Conservation (phyloP, 73 alveolate species). For the Durusdinium trenchii region DNA sequence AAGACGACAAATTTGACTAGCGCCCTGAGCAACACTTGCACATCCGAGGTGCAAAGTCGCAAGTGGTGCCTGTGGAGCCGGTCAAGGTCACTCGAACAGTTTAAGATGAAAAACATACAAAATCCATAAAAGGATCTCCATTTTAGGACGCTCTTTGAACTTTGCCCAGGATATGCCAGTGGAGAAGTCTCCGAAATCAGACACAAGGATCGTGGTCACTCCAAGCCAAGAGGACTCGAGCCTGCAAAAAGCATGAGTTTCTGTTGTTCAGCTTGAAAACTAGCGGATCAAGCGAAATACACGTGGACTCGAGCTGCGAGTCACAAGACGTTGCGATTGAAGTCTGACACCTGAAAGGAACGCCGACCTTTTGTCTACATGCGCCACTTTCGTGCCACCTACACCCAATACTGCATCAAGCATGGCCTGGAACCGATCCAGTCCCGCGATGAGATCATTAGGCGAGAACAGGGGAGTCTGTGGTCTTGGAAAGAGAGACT, state of each 20-base stretch:
- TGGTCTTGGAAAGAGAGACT: background rate
- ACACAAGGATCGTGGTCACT: background rate
- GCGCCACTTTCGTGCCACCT: conserved; percentile 69
- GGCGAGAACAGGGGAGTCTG: background rate
- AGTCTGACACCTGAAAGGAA: background rate
- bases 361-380: conserved; percentile 49
- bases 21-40: background rate
- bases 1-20: background rate
- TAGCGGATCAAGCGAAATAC: background rate
- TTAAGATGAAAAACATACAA: no score
- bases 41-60: background rate
- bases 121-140: background rate
- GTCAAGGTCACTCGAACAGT: background rate
- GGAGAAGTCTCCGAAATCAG: background rate
- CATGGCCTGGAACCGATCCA: conserved; percentile 54
- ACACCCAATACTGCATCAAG: conserved; percentile 73
- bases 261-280: background rate
- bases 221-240: background rate
- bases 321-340: background rate
- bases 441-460: conserved; percentile 70
- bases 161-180: background rate
- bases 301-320: background rate
- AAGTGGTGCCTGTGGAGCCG: conserved; percentile 55
- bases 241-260: no score
- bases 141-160: background rate